Evolutionary conservation across 2,329 filamentous ascomycete species (phyloP), one percentile per base, ranked within the genome.

Genomic region (Aspergillus niger): DNA sequence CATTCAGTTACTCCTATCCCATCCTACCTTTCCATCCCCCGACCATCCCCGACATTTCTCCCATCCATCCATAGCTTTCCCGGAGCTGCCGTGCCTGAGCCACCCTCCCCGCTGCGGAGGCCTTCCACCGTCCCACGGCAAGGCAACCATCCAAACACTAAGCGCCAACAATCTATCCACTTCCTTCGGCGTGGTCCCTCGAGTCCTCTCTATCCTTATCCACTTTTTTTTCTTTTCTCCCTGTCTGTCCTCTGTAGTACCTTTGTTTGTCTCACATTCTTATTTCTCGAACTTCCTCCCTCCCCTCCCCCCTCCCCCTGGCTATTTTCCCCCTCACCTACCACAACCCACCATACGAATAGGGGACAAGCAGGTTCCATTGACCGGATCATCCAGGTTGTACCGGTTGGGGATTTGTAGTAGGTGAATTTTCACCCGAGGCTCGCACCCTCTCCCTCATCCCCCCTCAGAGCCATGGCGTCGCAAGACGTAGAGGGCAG

Each of bases 401-500:
- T 53, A 28, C 59, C 60, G 52, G 41, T 48, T 57, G 59, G 57
- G 60, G 59, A 49, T 32, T 57, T 59, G 47, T 59, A 64, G 55
- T 62, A 60, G 63, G 65, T 55, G 64, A 63, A 55, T 55, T 32
- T 61, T 56, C 62, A 62, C 58, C 66, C 44, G 58, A 63, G 65
- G 56, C 53, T 62, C 24, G 26, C 52, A 54, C 57, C 58, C 44
- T 44, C 58, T n/a, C 49, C 39, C 54, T 61, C 53, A 51, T 32
- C 41, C 51, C 51, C 53, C 49, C 38, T 32, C 36, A 61, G 43
- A 65, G 61, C 61, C 49, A 75, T 75, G 72, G 72, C 73, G 60
- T 73, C 71, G 59, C 66, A 66, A 60, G 65, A 67, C 57, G 65
- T 67, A 59, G 70, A 71, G 52, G 64, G 65, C 41, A 55, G 64